Percentiles rank a stretch among this genome's conserved stretches.
Conservation (phyloP, 306 rosid species). For the Begonia masoniana region DNA sequence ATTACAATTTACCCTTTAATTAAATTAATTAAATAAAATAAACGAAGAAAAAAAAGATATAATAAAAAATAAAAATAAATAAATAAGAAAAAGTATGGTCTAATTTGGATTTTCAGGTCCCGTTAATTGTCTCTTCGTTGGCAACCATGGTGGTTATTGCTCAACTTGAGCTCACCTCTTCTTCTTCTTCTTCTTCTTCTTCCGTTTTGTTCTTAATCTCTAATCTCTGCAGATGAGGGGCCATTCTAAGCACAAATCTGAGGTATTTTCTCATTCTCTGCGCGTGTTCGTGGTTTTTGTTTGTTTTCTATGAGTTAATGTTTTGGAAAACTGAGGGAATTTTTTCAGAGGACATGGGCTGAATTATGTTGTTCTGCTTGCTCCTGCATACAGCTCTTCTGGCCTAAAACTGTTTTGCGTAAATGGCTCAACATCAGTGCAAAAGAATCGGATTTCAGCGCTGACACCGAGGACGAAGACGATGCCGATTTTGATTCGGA, state of each 20-base stretch:
- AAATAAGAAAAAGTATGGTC: too few species aligned
- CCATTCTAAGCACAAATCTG: slow-evolving; percentile 26
- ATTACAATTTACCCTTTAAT: too few species aligned
- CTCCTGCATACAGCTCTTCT: slow-evolving; percentile 53
- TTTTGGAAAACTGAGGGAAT: slow-evolving; percentile 34
- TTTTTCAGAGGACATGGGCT: slow-evolving; percentile 62
- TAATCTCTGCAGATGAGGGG: slow-evolving; percentile 32
- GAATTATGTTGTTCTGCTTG: slow-evolving; percentile 49
- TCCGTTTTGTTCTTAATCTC: slow-evolving; percentile 2
- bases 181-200: slow-evolving; percentile 2
- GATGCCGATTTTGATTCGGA: slow-evolving; percentile 42
- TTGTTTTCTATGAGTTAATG: slow-evolving; percentile 15
- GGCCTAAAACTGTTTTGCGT: slow-evolving; percentile 61
- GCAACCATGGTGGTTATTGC: too few species aligned
- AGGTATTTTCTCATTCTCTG: slow-evolving; percentile 26
- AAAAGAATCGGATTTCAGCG: slow-evolving; percentile 47
- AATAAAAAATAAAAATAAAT: too few species aligned
- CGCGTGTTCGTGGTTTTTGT: not conserved
- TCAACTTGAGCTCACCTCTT: not conserved
- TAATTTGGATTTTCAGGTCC: too few species aligned
- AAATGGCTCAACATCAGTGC: slow-evolving; percentile 69
- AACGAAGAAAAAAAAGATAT: too few species aligned
- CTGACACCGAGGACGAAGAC: slow-evolving; percentile 51
- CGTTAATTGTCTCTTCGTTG: too few species aligned
- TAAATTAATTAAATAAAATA: too few species aligned